Evolutionary conservation across 2,329 filamentous ascomycete genomes (phyloP).

Genomic region (Monosporascus sp.): DNA sequence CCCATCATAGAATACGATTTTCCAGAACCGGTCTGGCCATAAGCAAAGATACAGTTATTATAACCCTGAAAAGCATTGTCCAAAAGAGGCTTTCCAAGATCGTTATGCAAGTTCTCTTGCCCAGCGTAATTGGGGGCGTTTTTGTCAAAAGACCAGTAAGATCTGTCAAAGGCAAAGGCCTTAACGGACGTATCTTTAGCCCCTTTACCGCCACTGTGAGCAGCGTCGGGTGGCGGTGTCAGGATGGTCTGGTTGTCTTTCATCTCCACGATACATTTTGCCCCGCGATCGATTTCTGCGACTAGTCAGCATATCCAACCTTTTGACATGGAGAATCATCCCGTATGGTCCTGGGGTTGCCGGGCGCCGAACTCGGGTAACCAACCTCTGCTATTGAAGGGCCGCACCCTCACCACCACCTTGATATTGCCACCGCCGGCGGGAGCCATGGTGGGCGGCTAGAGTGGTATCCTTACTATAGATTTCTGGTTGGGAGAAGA

Average conservation of each 20-base stretch:
- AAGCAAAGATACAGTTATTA: slow-evolving; percentile 99
- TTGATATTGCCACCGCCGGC: slow-evolving; percentile 94
- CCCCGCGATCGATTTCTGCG: slow-evolving; percentile 79
- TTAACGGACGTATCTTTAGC: slow-evolving; percentile 70
- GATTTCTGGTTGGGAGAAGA: background rate
- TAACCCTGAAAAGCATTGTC: slow-evolving; percentile 98
- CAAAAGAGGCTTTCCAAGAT: slow-evolving; percentile 82
- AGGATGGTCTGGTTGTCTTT: slow-evolving; percentile 87
- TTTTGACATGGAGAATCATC: background rate
- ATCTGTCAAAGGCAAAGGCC: slow-evolving; percentile 91
- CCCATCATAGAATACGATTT: slow-evolving; percentile 99
- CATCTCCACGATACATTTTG: slow-evolving; percentile 98
- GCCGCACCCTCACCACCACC: slow-evolving; percentile 94
- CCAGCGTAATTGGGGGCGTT: slow-evolving; percentile 77
- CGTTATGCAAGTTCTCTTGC: slow-evolving; percentile 82
- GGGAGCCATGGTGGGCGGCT: slow-evolving; percentile 47
- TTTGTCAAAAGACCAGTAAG: slow-evolving; percentile 96
- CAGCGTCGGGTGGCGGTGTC: slow-evolving; percentile 60
- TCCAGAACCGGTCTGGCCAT: slow-evolving; percentile 95
- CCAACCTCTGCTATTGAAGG: slow-evolving; percentile 91
- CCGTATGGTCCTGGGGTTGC: background rate
- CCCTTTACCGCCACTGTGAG: slow-evolving; percentile 54
- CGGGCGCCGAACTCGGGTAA: background rate
- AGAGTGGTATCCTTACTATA: background rate
- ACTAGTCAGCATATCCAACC: slow-evolving; percentile 10